Percentiles rank a stretch among this genome's conserved stretches.
Evolutionary conservation across 305 asterid species (phyloP).

Genomic region (Plantago coronopus): DNA sequence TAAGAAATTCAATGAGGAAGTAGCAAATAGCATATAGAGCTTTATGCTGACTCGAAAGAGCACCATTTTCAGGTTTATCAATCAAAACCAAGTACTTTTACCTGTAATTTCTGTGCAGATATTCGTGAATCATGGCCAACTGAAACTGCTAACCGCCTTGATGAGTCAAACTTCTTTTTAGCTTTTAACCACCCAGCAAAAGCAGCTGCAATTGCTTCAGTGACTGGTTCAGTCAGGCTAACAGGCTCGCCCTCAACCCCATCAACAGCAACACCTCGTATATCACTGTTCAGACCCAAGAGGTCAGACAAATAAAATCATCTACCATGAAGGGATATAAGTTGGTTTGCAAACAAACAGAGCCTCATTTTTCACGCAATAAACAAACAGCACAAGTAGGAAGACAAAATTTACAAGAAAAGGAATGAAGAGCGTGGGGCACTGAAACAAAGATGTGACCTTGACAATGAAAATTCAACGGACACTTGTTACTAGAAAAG

Average conservation of each 20-base stretch:
- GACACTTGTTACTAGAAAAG: neutral
- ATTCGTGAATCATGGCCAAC: conserved; percentile 94
- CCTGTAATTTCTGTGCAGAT: conserved; percentile 91
- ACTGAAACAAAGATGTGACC: neutral
- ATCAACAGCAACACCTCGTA: conserved; percentile 94
- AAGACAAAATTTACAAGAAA: neutral
- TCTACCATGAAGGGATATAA: conserved; percentile 5
- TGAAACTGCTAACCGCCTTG: conserved; percentile 69
- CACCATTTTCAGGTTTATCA: neutral
- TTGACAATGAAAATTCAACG: neutral
- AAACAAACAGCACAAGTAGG: neutral
- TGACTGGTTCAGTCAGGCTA: conserved; percentile 76
- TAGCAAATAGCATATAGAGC: neutral
- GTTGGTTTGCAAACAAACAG: conserved; percentile 9
- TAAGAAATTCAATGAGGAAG: neutral
- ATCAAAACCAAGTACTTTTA: conserved; percentile 22
- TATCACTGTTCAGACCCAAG: conserved; percentile 57
- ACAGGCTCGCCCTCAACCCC: conserved; percentile 93
- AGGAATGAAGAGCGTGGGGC: neutral
- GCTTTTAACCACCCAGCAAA: conserved; percentile 84
- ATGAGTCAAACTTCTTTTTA: conserved; percentile 56
- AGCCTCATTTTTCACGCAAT: neutral
- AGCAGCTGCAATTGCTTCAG: conserved; percentile 97
- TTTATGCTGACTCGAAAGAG: neutral
- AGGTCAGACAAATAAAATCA: conserved; percentile 9